Percentiles rank a stretch among this genome's conserved stretches.
Evolutionary conservation across 192 early-diverging fungal species (phyloP).

Genomic region (Coemansia sp.): DNA sequence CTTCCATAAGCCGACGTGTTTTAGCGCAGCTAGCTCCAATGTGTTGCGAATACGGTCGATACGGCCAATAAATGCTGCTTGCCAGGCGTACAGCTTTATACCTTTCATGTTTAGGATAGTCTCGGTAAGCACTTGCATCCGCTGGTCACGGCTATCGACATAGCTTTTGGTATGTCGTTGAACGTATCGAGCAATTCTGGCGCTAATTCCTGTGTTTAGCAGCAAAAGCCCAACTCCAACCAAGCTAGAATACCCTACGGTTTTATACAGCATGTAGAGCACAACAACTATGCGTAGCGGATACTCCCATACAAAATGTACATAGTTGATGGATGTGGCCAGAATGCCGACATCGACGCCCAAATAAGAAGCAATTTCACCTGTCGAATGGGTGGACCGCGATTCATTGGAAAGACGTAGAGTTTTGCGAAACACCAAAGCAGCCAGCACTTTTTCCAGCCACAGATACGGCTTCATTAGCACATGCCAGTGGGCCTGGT

Average conservation of each 20-base stretch:
- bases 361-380: conserved; percentile 70
- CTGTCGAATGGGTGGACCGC: conserved; percentile 73
- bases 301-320: conserved; percentile 50
- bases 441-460: conserved; percentile 46
- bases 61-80: conserved; percentile 53
- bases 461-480: conserved; percentile 77
- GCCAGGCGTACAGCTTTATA: conserved; percentile 67
- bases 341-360: conserved; percentile 56
- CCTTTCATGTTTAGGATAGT: conserved; percentile 55
- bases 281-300: conserved; percentile 15
- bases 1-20: conserved; percentile 67
- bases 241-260: conserved; percentile 20
- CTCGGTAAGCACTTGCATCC: conserved; percentile 60
- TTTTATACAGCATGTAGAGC: conserved; percentile 22
- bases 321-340: conserved; percentile 21
- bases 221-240: conserved; percentile 17
- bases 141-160: conserved; percentile 37
- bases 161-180: conserved; percentile 39
- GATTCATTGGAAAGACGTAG: conserved; percentile 32
- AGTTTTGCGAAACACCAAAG: conserved; percentile 14
- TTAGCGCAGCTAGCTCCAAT: conserved; percentile 72
- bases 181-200: conserved; percentile 52
- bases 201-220: conserved; percentile 35
- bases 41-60: conserved; percentile 64
- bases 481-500: conserved; percentile 62